Percentiles rank a stretch among this genome's conserved stretches.
These are phyloP conservation scores for Hygrophila difformis DNA, from an alignment of 257 asterid genomes.

Conservation along the genomic window DNA sequence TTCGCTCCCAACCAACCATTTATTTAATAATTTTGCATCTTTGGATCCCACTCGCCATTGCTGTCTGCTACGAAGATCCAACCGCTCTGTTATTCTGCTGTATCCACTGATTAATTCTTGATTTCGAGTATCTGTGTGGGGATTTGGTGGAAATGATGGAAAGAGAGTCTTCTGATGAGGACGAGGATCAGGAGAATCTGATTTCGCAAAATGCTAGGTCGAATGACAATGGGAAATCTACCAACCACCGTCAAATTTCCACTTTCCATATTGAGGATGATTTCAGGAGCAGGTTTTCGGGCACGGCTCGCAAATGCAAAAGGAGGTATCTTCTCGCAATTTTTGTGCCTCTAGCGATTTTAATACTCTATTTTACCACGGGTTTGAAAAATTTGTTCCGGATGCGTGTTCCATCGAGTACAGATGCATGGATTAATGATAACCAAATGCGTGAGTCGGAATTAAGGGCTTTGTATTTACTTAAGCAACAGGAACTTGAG, in stretches of 20 bases:
- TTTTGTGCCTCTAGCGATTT: constrained; percentile 42
- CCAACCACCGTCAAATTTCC: constrained; percentile 29
- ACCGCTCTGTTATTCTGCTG: too few relatives aligned
- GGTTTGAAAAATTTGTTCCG: constrained; percentile 45
- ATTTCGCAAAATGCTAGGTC: constrained; percentile 50
- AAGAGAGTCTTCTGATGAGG: constrained; percentile 71
- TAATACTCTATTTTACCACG: constrained; percentile 51
- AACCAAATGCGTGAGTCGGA: constrained; percentile 85
- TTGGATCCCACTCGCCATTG: background rate
- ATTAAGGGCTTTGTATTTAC: constrained; percentile 59
- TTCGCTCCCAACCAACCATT: too few relatives aligned
- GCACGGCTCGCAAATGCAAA: constrained; percentile 26
- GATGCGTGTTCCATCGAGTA: constrained; percentile 31
- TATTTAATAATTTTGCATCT: background rate
- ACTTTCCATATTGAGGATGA: constrained; percentile 34
- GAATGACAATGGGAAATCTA: constrained; percentile 31
- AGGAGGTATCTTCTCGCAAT: constrained; percentile 60
- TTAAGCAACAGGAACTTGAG: constrained; percentile 70
- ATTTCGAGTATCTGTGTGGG: background rate
- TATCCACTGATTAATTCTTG: background rate
- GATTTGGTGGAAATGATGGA: constrained; percentile 27
- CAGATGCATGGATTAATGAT: constrained; percentile 19
- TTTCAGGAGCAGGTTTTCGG: constrained; percentile 21
- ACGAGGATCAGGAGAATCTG: constrained; percentile 70
- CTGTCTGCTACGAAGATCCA: background rate